Base-by-base conservation (phyloP, 148 eudicot genomes). In the Simmondsia chinensis region DNA sequence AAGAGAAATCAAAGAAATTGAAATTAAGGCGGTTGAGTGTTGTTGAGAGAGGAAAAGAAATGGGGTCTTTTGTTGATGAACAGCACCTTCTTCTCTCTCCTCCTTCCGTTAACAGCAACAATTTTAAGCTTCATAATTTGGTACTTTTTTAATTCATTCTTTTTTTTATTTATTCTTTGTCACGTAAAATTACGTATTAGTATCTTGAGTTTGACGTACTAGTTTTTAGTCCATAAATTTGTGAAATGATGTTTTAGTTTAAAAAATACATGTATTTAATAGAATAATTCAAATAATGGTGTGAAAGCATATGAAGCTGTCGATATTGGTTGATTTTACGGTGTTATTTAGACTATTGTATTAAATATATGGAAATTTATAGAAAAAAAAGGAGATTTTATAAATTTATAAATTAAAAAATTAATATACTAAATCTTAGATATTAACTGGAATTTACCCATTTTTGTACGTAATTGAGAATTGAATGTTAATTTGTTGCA, bases 121-220 rank as follows among this genome's bases (percentile, higher is more conserved):
- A 69, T 61, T 46, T 54, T 37, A 77, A 63, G 56, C 35, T 60
- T 41, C 75, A 68, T 18, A 68, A 20, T 60, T 70, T 56, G 73
- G 89, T 81, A 60, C 44, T 25, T 41, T 7, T 3, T 11, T 34
- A n/a, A 0, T 3, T n/a, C n/a, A n/a, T n/a, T n/a, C n/a, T n/a
- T n/a, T n/a, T n/a, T n/a, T n/a, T n/a, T n/a, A n/a, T n/a, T n/a
- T n/a, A n/a, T n/a, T n/a, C n/a, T n/a, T n/a, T n/a, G n/a, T n/a
- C n/a, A n/a, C n/a, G n/a, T n/a, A n/a, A n/a, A n/a, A n/a, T n/a
- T n/a, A n/a, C n/a, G n/a, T n/a, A n/a, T n/a, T n/a, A n/a, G n/a
- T n/a, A n/a, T n/a, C n/a, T n/a, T n/a, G n/a, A n/a, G n/a, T n/a
- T n/a, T n/a, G n/a, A n/a, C n/a, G n/a, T n/a, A n/a, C n/a, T n/a